Conservation (phyloP, 371 early-diverging fungal species). For the Mortierella sp. region DNA sequence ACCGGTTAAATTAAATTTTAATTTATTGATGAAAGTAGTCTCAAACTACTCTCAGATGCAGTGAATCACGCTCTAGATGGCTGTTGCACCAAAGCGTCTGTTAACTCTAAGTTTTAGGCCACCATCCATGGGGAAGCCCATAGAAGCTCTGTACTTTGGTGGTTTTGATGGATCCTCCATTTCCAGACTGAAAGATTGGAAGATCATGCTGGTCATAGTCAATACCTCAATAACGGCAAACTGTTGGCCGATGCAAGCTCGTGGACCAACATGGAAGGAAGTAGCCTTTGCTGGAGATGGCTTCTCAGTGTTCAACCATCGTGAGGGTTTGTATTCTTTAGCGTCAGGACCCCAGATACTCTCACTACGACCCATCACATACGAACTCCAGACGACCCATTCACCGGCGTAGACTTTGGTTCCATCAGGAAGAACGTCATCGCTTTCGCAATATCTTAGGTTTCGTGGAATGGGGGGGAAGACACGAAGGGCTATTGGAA, state of each 20-base stretch:
- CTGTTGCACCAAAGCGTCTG: not conserved
- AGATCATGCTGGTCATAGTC: constrained; percentile 60
- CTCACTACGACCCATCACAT: constrained; percentile 67
- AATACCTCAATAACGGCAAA: constrained; percentile 66
- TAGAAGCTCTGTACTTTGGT: constrained; percentile 56
- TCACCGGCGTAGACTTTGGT: constrained; percentile 66
- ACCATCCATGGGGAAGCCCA: constrained; percentile 65
- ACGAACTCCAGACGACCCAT: constrained; percentile 62
- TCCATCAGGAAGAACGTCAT: constrained; percentile 75
- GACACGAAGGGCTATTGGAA: constrained; percentile 14
- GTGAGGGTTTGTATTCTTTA: constrained; percentile 69
- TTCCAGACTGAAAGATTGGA: constrained; percentile 59
- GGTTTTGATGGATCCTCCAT: constrained; percentile 42
- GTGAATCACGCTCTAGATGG: not conserved
- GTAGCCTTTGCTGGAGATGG: constrained; percentile 51
- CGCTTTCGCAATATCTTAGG: constrained; percentile 67
- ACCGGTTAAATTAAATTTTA: too few species aligned
- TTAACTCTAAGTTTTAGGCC: constrained; percentile 58
- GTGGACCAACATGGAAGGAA: constrained; percentile 64
- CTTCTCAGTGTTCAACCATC: constrained; percentile 63
- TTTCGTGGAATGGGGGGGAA: constrained; percentile 64
- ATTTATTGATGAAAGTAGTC: too few species aligned
- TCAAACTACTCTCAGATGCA: too few species aligned
- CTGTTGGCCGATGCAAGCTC: constrained; percentile 62
- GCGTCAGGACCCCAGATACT: constrained; percentile 75